Conservation (phyloP, 805 yeast species). For the Candida boleticola region DNA sequence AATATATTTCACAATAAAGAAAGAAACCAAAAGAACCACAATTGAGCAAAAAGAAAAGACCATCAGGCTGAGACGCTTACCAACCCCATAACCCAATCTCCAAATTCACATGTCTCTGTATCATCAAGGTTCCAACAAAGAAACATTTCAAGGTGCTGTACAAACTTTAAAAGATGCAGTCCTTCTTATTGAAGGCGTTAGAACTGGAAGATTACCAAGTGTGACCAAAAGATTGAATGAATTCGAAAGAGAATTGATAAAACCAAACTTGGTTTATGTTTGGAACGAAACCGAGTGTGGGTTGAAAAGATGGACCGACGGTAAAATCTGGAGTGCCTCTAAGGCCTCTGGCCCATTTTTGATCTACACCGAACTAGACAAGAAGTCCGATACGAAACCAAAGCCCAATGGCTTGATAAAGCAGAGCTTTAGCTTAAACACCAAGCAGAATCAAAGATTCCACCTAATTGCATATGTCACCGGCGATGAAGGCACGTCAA, state of each 20-base stretch:
- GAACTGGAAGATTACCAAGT: conserved; percentile 55
- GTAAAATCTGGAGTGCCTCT: conserved; percentile 70
- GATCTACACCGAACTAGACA: conserved; percentile 60
- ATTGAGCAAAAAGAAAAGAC: too few species aligned
- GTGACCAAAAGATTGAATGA: conserved; percentile 57
- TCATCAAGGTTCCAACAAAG: too few species aligned
- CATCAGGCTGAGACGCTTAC: too few species aligned
- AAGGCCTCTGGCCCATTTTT: conserved; percentile 52
- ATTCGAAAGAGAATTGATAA: conserved; percentile 51
- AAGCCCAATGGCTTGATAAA: conserved; percentile 53
- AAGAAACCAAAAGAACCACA: background rate
- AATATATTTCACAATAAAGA: too few species aligned
- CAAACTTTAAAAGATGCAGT: conserved; percentile 61
- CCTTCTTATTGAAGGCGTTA: conserved; percentile 62
- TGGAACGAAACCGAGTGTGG: conserved; percentile 74
- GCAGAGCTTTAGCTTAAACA: conserved; percentile 59
- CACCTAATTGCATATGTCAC: conserved; percentile 58
- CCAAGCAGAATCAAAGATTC: conserved; percentile 50
- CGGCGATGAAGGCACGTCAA: conserved; percentile 8
- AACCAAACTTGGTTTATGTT: conserved; percentile 60
- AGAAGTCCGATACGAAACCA: conserved; percentile 27
- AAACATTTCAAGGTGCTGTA: conserved; percentile 44
- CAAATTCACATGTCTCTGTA: background rate
- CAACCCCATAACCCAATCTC: too few species aligned
- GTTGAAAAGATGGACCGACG: conserved; percentile 79